Evolutionary conservation across 257 asterid genomes (phyloP), one percentile per base, ranked within the genome.

Genomic region (Mitragyna speciosa): DNA sequence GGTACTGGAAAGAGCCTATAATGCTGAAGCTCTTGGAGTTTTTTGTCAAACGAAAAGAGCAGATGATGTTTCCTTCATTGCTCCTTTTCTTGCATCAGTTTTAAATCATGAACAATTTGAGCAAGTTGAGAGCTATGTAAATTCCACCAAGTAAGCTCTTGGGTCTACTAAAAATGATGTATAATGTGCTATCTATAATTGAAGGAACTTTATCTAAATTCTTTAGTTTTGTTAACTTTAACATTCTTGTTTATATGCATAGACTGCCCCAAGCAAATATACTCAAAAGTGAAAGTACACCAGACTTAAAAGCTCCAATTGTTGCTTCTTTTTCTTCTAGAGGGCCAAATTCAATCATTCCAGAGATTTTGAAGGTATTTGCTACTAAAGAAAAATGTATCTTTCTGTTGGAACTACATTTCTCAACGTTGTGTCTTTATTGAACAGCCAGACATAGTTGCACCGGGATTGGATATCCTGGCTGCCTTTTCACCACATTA

Each of bases 11-110:
- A n/a, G n/a, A 73, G 86, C 63, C 49, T 15, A 4, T 6, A 19
- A 0, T 0, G 80, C 72, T 24, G 85, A 72, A 26, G 82, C 81
- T 12, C 0, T 61, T 17, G 86, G 84, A 54, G 28, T 74, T 39
- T 49, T 74, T 45, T 24, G 11, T n/a, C 41, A 8, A 12, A 26
- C 63, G 0, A 16, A 14, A 3, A 19, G 17, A 3, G 1, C 33
- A 8, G 9, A 48, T 51, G 81, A 82, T 58, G 43, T 17, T 3
- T 75, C 79, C 0, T 22, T 24, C 20, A 22, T 75, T 8, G 6
- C 59, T 41, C 70, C 79, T 64, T 61, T 4, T 30, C 14, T 71
- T 39, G 16, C 70, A 7, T 56, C 71, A 41, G 4, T 31, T 11
- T 58, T 75, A 54, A 59, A 24, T 15, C 56, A 15, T n/a, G 8